Percentiles rank a stretch among this genome's conserved stretches.
Conservation (phyloP, 352 stramenopile genomes). For the Phytophthora quininea region DNA sequence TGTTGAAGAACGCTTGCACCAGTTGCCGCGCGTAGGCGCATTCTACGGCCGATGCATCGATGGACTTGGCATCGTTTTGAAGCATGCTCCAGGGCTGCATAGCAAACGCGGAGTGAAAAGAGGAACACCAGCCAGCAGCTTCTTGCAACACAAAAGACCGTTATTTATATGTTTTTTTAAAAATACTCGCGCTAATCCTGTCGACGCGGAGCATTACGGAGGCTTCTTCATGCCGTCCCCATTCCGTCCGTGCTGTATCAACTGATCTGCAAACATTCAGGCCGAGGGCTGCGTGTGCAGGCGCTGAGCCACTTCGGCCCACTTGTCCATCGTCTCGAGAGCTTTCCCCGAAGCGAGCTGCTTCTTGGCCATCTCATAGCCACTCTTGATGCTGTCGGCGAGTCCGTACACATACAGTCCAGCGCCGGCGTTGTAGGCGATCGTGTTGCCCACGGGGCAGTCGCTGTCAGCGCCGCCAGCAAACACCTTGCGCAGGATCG, state of each 20-base stretch:
- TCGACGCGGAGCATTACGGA: conserved; percentile 15
- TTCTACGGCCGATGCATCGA: conserved; percentile 12
- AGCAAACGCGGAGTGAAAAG: too few relatives aligned
- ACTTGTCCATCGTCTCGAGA: conserved; percentile 69
- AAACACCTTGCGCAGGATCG: conserved; percentile 90
- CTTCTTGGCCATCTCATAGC: too few relatives aligned
- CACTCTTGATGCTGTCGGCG: conserved; percentile 86
- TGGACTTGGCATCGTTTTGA: conserved; percentile 10
- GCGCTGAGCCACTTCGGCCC: conserved; percentile 57
- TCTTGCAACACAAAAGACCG: too few relatives aligned
- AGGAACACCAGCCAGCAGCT: too few relatives aligned
- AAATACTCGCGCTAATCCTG: too few relatives aligned
- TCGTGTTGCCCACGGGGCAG: conserved; percentile 96
- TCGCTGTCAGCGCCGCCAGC: conserved; percentile 86
- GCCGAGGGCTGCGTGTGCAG: conserved; percentile 46
- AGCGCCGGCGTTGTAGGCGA: conserved; percentile 98
- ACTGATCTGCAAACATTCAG: conserved; percentile 24
- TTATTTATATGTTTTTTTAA: too few relatives aligned
- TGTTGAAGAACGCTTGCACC: conserved; percentile 62
- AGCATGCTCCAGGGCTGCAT: conserved; percentile 20
- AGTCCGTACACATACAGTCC: conserved; percentile 98
- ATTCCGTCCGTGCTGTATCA: conserved; percentile 14
- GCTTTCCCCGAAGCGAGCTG: conserved; percentile 74
- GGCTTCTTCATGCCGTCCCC: conserved; percentile 14
- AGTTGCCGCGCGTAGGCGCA: conserved; percentile 60